Base-by-base conservation (phyloP, 139 green algal species). In the Tetraselmis chui region DNA sequence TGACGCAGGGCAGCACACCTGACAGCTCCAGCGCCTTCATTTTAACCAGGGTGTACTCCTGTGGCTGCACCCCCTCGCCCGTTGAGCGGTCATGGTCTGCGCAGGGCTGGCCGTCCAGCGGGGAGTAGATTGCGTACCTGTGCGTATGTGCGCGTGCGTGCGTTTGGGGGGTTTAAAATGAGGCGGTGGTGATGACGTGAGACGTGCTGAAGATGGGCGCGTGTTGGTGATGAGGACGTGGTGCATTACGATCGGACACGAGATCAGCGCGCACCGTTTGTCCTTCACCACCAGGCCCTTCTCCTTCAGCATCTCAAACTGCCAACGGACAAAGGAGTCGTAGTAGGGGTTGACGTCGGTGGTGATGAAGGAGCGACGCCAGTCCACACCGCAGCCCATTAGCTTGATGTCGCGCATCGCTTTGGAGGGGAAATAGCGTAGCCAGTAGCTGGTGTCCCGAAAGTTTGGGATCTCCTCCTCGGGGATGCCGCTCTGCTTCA, bases 21-120 rank as follows among this genome's bases (percentile, higher is more conserved):
- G 80, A 84, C 27, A 97, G 87, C 87, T 96, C 89, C 76, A 95
- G 67, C 18, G 92, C 96, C 76, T 92, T 79, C 95, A 99, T 96
- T 92, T 99, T 99, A 83, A 99, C 94, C 31, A 99, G 92, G 0
- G 92, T 94, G 91, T 99, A 99, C 83, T 99, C 96, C 89, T 98
- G 95, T 0, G 96, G 97, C 2, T 87, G 89, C 59, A 96, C 95
- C 28, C 97, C 97, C 89, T 99, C 97, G 30, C 97, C 97, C 0
- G 88, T 90, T 2, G 97, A 94, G 26, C 96, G 86, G 89, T 99
- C 96, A 79, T 97, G 94, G 86, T 98, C 94, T 1, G 96, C 96
- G 82, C 96, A 99, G 0, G 96, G 96, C 91, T 99, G 96, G 1
- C 91, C 92, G 83, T 99, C 97, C 82, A 98, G 85, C 0, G 95